Evolutionary conservation across 2,329 filamentous ascomycete species (phyloP), one percentile per base, ranked within the genome.

Genomic region (Mollisia scopiformis): DNA sequence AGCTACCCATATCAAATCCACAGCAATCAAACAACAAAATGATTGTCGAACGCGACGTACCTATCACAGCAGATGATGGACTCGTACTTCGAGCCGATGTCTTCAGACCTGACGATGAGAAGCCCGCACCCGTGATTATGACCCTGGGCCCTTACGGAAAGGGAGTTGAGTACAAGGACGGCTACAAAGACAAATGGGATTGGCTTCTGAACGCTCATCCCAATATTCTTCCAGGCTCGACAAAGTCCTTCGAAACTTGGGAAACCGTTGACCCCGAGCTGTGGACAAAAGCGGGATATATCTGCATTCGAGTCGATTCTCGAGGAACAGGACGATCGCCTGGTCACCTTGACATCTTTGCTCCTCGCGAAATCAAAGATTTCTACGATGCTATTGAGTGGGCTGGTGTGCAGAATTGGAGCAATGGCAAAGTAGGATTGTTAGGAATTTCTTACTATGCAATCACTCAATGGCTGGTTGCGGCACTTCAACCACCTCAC

Each of bases 391-490:
- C 81, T 2, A 74, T 82, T 2, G 80, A 82, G 69, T 83, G 82
- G 82, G 77, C 79, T 8, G 74, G 79, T 8, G 75, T 79, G 50
- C 79, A 84, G 63, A 62, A 75, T 2, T 83, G 81, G 81, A 80
- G 77, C 0, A 76, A 74, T 31, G 81, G 81, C 0, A 82, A 82
- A 62, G 78, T 83, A 6, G 81, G 80, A 1, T 65, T 82, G 5
- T 71, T 82, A 2, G 80, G 81, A 6, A 81, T 83, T 30, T 80
- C 74, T 57, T 84, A 84, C 72, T 84, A 79, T 58, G 81, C 80
- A 27, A 80, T 57, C 58, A 82, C 77, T 56, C 82, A 84, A 70
- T 84, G 82, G 82, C 74, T 80, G 46, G 81, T 84, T 1, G 81
- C 81, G 23, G 80, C 81, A 1, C 73, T 79, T 6, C 74, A 78